phyloP scores from a whole-genome alignment of 306 rosid genomes.

The Abrus pulchellus region DNA sequence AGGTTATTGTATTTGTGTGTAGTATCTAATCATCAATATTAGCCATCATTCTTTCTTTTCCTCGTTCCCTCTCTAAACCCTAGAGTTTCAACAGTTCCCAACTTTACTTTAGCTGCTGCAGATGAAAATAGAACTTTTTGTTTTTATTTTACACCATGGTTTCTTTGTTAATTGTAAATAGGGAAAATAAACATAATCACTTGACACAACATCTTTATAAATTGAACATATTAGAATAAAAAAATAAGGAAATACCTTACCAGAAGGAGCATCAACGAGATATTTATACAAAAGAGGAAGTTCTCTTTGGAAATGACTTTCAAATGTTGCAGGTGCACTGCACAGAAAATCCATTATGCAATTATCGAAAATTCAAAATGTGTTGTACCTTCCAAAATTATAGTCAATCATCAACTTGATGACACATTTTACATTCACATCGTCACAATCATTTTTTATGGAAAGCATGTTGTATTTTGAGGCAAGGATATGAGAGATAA shows the following conservation, averaged over 20 bases:
- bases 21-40: constrained; percentile 13
- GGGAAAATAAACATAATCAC: constrained; percentile 37
- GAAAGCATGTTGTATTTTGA: constrained; percentile 6
- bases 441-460: background rate
- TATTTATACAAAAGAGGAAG: constrained; percentile 70
- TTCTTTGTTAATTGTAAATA: constrained; percentile 9
- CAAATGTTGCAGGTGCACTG: constrained; percentile 86
- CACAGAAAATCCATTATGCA: constrained; percentile 45
- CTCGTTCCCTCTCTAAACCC: constrained; percentile 7
- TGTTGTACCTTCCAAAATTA: constrained; percentile 9
- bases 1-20: background rate
- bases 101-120: background rate
- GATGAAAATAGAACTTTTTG: constrained; percentile 4
- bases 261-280: constrained; percentile 67
- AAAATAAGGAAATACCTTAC: constrained; percentile 62
- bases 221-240: constrained; percentile 21
- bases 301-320: constrained; percentile 71
- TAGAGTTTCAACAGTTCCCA: constrained; percentile 30
- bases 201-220: constrained; percentile 19
- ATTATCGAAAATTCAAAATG: constrained; percentile 3
- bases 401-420: constrained; percentile 27
- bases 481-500: constrained; percentile 18
- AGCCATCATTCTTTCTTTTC: constrained; percentile 6
- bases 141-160: background rate
- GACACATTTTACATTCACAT: constrained; percentile 23